Conservation (phyloP, 495 filamentous ascomycete species). For the Bacidia rubella region DNA sequence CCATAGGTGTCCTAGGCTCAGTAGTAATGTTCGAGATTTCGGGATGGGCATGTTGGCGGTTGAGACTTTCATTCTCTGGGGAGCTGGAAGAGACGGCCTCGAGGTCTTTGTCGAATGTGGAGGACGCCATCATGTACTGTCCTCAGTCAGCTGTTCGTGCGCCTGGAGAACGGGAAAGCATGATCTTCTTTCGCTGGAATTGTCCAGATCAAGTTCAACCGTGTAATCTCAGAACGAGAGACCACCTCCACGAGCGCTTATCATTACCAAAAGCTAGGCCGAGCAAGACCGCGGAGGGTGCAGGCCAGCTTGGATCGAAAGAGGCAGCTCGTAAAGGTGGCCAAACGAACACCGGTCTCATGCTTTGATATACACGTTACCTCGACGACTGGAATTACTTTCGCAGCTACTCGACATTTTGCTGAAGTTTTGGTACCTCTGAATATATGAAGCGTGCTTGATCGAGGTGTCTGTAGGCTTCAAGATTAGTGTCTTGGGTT, state of each 20-base stretch:
- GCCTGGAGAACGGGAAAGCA: slow-evolving; percentile 22
- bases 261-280: background rate
- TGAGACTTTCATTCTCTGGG: background rate
- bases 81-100: background rate
- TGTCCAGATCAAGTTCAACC: slow-evolving; percentile 51
- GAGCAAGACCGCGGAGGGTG: background rate
- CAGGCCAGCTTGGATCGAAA: background rate
- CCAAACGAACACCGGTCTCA: slow-evolving; percentile 15
- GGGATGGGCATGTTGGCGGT: background rate
- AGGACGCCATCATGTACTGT: slow-evolving; percentile 11
- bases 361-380: slow-evolving; percentile 14
- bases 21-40: background rate
- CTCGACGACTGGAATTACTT: slow-evolving; percentile 12
- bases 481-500: too few species aligned
- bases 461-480: too few species aligned
- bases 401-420: slow-evolving; percentile 15
- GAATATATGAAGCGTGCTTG: too few species aligned
- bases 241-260: background rate
- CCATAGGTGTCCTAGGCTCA: background rate
- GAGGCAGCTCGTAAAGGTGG: background rate
- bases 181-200: slow-evolving; percentile 49
- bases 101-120: background rate
- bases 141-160: slow-evolving; percentile 3
- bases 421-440: background rate
- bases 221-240: slow-evolving; percentile 44